These are phyloP conservation scores for Vaccinium corymbosum DNA, from an alignment of 148 eudicot species.

Conservation along the genomic window DNA sequence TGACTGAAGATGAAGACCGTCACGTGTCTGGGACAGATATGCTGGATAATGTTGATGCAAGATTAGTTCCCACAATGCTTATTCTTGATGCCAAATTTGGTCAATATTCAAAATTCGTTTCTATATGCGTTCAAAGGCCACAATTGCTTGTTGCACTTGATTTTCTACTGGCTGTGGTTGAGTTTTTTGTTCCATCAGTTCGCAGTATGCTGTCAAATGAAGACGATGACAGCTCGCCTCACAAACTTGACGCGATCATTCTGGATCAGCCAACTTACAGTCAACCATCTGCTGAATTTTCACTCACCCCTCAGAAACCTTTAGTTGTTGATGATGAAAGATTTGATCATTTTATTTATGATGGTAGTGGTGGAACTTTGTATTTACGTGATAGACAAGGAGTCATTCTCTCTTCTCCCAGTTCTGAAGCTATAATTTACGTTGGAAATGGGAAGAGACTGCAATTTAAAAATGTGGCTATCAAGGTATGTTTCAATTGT, in stretches of 20 bases:
- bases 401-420: conserved; percentile 45
- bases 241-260: conserved; percentile 59
- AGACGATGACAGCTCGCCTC: conserved; percentile 51
- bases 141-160: conserved; percentile 97
- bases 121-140: conserved; percentile 85
- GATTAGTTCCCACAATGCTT: conserved; percentile 72
- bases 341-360: conserved; percentile 65
- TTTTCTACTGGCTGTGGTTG: conserved; percentile 78
- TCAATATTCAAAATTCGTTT: conserved; percentile 53
- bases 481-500: conserved; percentile 45
- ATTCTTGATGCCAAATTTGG: conserved; percentile 76
- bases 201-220: conserved; percentile 58
- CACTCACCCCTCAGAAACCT: conserved; percentile 76
- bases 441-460: conserved; percentile 82
- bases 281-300: conserved; percentile 59
- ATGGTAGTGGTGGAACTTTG: conserved; percentile 84
- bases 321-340: conserved; percentile 76
- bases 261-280: conserved; percentile 49
- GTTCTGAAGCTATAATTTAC: conserved; percentile 63
- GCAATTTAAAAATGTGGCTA: conserved; percentile 69
- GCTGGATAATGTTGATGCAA: conserved; percentile 20
- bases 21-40: conserved; percentile 25
- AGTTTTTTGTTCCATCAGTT: conserved; percentile 88
- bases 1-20: conserved; percentile 35
- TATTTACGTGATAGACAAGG: conserved; percentile 65